Percentiles rank a stretch among this genome's conserved stretches.
Evolutionary conservation across 768 basidiomycete species (phyloP).

Genomic region (Lactarius sp.): DNA sequence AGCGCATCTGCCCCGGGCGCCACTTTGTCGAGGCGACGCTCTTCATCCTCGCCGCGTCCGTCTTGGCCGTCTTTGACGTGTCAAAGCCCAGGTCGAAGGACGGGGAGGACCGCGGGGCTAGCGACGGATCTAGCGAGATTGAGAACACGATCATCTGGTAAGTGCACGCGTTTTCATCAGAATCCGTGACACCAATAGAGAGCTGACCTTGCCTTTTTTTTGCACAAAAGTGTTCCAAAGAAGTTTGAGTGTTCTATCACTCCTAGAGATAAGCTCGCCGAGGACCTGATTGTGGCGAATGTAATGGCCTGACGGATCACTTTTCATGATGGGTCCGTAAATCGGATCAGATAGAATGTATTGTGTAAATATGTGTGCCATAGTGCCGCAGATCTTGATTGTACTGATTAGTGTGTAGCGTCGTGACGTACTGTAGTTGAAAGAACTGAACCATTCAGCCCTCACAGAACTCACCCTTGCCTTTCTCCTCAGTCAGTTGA

Average conservation of each 20-base stretch:
- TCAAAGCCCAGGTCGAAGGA: not conserved
- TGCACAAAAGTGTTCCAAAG: not conserved
- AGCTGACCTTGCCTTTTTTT: not conserved
- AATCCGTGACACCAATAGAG: not conserved
- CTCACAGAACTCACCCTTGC: not conserved
- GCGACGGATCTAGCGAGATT: not conserved
- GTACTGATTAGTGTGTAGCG: not conserved
- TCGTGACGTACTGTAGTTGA: no score
- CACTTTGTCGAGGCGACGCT: conserved; percentile 25
- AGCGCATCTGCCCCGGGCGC: conserved; percentile 24
- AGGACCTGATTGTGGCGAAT: not conserved
- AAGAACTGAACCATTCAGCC: no score
- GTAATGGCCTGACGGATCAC: not conserved
- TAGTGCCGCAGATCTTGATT: not conserved
- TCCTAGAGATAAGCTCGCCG: conserved; percentile 4
- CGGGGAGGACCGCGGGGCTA: not conserved
- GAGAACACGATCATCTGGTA: not conserved
- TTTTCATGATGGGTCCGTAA: not conserved
- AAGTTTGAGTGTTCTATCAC: conserved; percentile 7
- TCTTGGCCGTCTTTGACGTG: conserved; percentile 14
- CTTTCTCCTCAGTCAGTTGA: no score
- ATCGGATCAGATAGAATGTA: not conserved
- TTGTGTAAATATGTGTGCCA: no score
- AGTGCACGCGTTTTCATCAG: not conserved
- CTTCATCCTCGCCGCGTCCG: conserved; percentile 19